Base-by-base conservation (phyloP, 345 rosid species). In the Alliaria petiolata region DNA sequence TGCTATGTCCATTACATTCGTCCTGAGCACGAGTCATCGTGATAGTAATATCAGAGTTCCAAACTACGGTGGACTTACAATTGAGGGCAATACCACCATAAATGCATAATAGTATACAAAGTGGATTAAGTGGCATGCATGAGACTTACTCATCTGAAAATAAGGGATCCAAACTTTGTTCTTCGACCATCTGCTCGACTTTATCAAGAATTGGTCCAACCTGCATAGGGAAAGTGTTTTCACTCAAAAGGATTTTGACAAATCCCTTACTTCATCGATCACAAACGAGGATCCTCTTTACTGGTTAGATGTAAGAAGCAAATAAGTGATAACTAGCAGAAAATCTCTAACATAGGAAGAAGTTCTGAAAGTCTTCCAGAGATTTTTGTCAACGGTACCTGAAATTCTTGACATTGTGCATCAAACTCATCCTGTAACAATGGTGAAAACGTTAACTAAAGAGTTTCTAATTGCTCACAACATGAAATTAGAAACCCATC, bases 161-260 rank as follows among this genome's bases (percentile, higher is more conserved):
- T 47, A 93, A 77, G 46, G 84, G 84, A 83, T 93, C 90, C 59
- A 93, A 75, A 71, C 55, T 51, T 74, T 84, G 86, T 79, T 93
- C 98, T 80, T 90, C 96, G 44, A 89, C 77, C 73, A 85, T 75
- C 79, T 86, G 85, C 70, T 90, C 95, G 61, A 89, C 78, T 38
- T 78, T 76, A 83, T 86, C 87, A 69, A 90, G 92, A 74, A 76
- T 72, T 40, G 81, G 52, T 74, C 89, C 91, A 56, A 87, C 92
- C 97, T 93, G 73, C 38, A 71, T 49, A 67, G 56, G 46, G 10
- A 7, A 43, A 34, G 31, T 38, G 16, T 40, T 39, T 45, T 56
- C 50, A 52, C 17, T 19, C 25, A 26, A 15, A 12, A 52, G 14
- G 6, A 8, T 22, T 20, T 35, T 5, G 44, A 56, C 14, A 3